Evolutionary conservation across 2,329 filamentous ascomycete species (phyloP).

Genomic region (Xylaria sp.): DNA sequence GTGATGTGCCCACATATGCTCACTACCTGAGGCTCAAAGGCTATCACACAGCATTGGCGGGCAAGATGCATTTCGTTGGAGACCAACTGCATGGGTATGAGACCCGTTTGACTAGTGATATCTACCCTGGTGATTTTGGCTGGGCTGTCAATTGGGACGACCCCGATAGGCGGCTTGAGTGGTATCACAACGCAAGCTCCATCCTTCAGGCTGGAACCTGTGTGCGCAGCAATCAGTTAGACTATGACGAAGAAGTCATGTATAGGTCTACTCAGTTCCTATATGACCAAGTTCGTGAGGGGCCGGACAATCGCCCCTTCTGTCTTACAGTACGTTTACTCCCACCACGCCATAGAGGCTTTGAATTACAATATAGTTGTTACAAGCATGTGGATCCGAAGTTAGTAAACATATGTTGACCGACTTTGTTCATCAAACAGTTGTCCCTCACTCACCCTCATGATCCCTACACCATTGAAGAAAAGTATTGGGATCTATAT

Average conservation of each 20-base stretch:
- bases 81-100: slow-evolving; percentile 96
- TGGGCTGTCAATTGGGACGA: slow-evolving; percentile 98
- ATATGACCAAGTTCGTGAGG: slow-evolving; percentile 89
- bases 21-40: slow-evolving; percentile 87
- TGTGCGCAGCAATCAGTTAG: slow-evolving; percentile 91
- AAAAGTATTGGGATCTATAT: slow-evolving; percentile 93
- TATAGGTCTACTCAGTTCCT: slow-evolving; percentile 89
- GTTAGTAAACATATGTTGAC: slow-evolving; percentile 19
- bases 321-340: slow-evolving; percentile 74
- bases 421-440: slow-evolving; percentile 41
- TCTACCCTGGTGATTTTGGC: slow-evolving; percentile 93
- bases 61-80: slow-evolving; percentile 98
- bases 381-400: not conserved
- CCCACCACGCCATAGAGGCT: not conserved
- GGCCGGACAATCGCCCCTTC: slow-evolving; percentile 79
- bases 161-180: slow-evolving; percentile 85
- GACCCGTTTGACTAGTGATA: slow-evolving; percentile 90
- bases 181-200: slow-evolving; percentile 96
- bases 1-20: slow-evolving; percentile 89
- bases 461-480: slow-evolving; percentile 93
- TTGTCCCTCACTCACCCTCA: slow-evolving; percentile 95
- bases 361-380: not conserved
- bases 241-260: slow-evolving; percentile 97
- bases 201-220: slow-evolving; percentile 90
- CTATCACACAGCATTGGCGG: slow-evolving; percentile 90